Percentiles rank a stretch among this genome's conserved stretches.
These are phyloP conservation scores for Deinandra increscens DNA, from an alignment of 129 eudicot species.

Conservation along the genomic window DNA sequence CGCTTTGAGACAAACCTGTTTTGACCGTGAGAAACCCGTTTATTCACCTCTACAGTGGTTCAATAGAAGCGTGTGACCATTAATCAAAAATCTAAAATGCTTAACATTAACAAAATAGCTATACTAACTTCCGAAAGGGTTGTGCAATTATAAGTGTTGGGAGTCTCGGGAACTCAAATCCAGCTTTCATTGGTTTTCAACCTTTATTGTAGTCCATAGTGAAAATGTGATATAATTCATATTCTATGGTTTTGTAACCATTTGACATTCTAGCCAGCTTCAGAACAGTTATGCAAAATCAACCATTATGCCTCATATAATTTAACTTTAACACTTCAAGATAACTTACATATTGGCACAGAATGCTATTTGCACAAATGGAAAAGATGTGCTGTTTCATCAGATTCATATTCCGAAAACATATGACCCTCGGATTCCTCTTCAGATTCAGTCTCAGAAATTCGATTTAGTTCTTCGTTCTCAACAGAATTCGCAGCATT, in stretches of 20 bases:
- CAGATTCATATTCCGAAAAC: conserved; percentile 53
- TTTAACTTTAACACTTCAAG: not conserved
- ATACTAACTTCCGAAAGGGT: too few species aligned
- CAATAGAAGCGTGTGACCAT: too few species aligned
- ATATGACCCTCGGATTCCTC: conserved; percentile 40
- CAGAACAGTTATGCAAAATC: not conserved
- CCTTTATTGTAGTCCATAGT: too few species aligned
- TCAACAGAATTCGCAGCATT: conserved; percentile 12
- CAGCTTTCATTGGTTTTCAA: too few species aligned
- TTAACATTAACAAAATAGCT: too few species aligned
- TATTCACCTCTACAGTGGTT: too few species aligned
- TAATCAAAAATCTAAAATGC: too few species aligned
- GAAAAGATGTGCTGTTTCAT: conserved; percentile 34
- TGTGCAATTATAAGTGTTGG: too few species aligned
- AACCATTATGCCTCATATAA: conserved; percentile 8
- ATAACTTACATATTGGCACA: not conserved
- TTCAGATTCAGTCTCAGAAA: conserved; percentile 29
- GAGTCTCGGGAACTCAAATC: too few species aligned
- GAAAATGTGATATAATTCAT: too few species aligned
- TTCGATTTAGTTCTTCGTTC: conserved; percentile 15
- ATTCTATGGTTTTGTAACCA: not conserved
- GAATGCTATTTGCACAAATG: conserved; percentile 22
- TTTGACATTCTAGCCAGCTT: not conserved
- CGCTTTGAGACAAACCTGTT: too few species aligned
- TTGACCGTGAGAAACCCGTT: too few species aligned